Conservation (phyloP, 306 rosid species). For the Macrotyloma uniflorum region DNA sequence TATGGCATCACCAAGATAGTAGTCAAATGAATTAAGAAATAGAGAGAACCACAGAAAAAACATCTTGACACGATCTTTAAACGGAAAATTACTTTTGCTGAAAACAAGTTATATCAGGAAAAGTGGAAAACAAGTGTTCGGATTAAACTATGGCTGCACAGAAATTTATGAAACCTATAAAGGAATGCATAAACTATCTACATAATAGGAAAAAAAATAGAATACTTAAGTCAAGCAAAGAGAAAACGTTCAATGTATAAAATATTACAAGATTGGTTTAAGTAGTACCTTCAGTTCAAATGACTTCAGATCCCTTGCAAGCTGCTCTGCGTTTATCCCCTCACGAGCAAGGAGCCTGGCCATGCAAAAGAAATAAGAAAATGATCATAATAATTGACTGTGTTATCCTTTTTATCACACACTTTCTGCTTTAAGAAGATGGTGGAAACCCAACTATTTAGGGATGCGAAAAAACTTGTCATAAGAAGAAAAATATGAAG, state of each 20-base stretch:
- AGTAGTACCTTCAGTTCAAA: conserved; percentile 85
- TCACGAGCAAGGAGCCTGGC: conserved; percentile 95
- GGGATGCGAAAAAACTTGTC: background rate
- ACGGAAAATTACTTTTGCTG: background rate
- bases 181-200: conserved; percentile 12
- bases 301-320: conserved; percentile 96
- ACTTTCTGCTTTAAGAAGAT: conserved; percentile 18
- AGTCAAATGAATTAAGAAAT: background rate
- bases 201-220: background rate
- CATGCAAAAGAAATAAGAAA: conserved; percentile 26
- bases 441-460: background rate
- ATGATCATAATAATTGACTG: background rate
- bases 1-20: conserved; percentile 37
- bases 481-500: background rate
- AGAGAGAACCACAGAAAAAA: background rate
- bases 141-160: background rate
- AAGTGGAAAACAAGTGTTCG: conserved; percentile 32
- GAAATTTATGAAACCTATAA: conserved; percentile 21
- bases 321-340: conserved; percentile 99
- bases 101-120: conserved; percentile 14
- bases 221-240: conserved; percentile 26
- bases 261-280: background rate
- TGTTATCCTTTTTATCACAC: background rate
- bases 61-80: conserved; percentile 19
- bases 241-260: conserved; percentile 22